Evolutionary conservation across 176 grass and related monocot genomes (phyloP), one percentile per base, ranked within the genome.

Genomic region (Areca catechu): DNA sequence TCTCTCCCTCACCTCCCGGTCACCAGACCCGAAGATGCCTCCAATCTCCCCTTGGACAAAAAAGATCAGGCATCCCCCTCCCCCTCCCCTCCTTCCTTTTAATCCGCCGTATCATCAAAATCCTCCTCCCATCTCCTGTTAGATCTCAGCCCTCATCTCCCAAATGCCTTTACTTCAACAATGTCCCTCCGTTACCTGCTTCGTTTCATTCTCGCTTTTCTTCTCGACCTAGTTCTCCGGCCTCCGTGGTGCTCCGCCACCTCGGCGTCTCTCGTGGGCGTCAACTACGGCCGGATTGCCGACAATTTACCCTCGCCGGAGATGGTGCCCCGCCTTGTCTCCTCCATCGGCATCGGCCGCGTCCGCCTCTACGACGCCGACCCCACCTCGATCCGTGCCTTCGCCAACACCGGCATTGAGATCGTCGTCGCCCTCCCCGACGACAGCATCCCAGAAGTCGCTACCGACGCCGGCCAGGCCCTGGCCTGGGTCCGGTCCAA

Each of bases 371-470:
- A 87, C 70, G 80, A 93, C 58, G 71, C 83, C 18, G 80, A 93
- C 58, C 70, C 66, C 4, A 14, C 54, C 16, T 76, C 80, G 48
- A 74, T 95, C 54, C 71, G 51, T 28, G 83, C 80, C 57, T 93
- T 93, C 56, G 88, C 88, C 21, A 93, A 87, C 74, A 87, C 83
- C 4, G 88, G 88, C n/a, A 6, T 93, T 1, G 88, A 93, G 80
- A 66, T 93, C 10, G 51, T 59, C 9, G 83, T 87, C 54, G 76
- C 76, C 37, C 77, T 93, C 12, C 77, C 83, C 1, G 88, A 93
- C 68, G 51, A 72, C 51, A 75, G 37, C 30, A 56, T 93, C 1
- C 55, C 70, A 0, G 16, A 67, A 0, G 88, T 80, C 9, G 55
- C 88, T 12, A 16, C 56, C 48, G 68, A 71, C 25, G 72, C 75